Base-by-base conservation (phyloP, 169 alveolate species). In the Plasmodium gallinaceum region DNA sequence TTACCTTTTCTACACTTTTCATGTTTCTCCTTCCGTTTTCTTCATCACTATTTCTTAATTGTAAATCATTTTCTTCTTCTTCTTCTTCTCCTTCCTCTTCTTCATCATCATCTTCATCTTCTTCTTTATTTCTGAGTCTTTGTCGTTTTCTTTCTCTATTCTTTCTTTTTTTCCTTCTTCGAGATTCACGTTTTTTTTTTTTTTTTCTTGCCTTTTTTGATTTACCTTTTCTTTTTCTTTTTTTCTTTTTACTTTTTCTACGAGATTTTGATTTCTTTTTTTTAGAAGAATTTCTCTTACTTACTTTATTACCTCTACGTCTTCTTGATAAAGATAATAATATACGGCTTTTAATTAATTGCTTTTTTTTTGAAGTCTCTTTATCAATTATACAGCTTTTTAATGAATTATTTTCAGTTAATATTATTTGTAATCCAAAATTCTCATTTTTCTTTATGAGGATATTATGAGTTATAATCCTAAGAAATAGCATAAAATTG, bases 291-390 rank as follows among this genome's bases (percentile, higher is more conserved):
- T 32, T 32, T 16, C 0, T n/a, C n/a, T n/a, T n/a, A n/a, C n/a
- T 16, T 14, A 12, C 4, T 26, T 57, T 57, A 54, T 74, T 74
- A 6, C 57, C 57, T 2, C 45, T 69, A 2, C 18, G 24, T 16
- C 64, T 43, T 60, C 5, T 58, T n/a, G 88, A 39, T 65, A 74
- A 43, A 8, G 88, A 58, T 12, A 74, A 16, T 9, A 74, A 65
- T 37, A 60, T 39, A 2, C 88, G 88, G 16, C 26, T 45, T 20
- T 51, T 58, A 20, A 61, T 18, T 9, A 58, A 39, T 43, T 2
- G n/a, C 7, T 58, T 1, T 2, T 5, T 45, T 43, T 69, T 45
- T 43, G 43, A n/a, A 32, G 0, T 6, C 42, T 54, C 52, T 58
- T 52, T 48, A 1, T 1, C 16, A 48, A 2, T 1, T 48, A 48